phyloP scores from a whole-genome alignment of 257 asterid genomes.

The Linaria vulgaris region DNA sequence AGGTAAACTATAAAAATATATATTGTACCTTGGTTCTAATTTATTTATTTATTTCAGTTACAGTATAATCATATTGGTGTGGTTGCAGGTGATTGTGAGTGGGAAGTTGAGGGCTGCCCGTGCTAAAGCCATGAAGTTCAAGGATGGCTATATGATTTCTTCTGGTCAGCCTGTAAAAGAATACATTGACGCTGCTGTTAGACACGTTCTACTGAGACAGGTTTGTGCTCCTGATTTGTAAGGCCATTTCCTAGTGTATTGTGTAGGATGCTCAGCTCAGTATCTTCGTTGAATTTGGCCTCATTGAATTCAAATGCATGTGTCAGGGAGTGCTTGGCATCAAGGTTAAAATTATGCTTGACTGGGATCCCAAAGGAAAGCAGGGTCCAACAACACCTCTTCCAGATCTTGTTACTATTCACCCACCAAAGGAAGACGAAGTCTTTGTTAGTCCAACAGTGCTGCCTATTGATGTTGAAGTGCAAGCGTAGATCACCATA shows the following conservation, averaged over 20 bases:
- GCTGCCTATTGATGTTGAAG: slow-evolving; percentile 31
- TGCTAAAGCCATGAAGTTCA: slow-evolving; percentile 41
- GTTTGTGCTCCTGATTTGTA: slow-evolving; percentile 8
- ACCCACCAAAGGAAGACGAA: slow-evolving; percentile 36
- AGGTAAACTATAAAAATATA: slow-evolving; percentile 35
- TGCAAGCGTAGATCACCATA: slow-evolving; percentile 19
- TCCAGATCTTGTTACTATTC: slow-evolving; percentile 37
- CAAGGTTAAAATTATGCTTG: slow-evolving; percentile 42
- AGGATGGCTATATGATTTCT: slow-evolving; percentile 42
- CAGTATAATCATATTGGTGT: neutral
- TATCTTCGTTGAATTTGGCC: neutral
- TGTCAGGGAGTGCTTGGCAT: slow-evolving; percentile 37
- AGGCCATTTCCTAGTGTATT: too few relatives aligned
- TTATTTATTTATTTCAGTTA: too few relatives aligned
- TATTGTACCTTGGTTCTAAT: too few relatives aligned
- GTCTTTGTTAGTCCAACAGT: slow-evolving; percentile 19
- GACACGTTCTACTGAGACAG: slow-evolving; percentile 40
- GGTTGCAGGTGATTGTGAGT: slow-evolving; percentile 34
- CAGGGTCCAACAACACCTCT: slow-evolving; percentile 38
- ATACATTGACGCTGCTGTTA: slow-evolving; percentile 40
- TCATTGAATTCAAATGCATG: neutral
- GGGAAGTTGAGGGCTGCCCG: slow-evolving; percentile 36
- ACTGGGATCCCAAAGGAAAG: slow-evolving; percentile 44
- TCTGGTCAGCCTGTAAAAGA: slow-evolving; percentile 43
- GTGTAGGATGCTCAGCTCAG: too few relatives aligned